Evolutionary conservation across 768 basidiomycete species (phyloP).

Genomic region (Dacryopinax primogenitus): DNA sequence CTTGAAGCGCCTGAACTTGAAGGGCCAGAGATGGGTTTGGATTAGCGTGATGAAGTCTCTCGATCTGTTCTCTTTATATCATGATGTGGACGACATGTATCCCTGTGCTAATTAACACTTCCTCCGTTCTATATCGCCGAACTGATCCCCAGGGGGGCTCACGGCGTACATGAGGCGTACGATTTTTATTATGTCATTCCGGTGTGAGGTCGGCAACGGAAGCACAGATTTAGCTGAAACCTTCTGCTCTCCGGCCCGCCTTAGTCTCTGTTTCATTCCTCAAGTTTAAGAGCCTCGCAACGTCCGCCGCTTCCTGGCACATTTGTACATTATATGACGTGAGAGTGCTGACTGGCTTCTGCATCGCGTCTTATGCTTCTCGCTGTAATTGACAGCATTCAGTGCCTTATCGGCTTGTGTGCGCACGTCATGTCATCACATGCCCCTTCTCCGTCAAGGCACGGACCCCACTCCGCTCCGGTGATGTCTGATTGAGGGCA

Average conservation of each 20-base stretch:
- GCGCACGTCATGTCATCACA: background rate
- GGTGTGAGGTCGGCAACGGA: background rate
- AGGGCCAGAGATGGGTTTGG: background rate
- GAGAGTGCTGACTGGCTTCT: background rate
- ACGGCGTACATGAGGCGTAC: background rate
- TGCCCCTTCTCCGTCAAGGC: background rate
- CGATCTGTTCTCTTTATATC: background rate
- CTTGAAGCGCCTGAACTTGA: background rate
- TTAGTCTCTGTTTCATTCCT: background rate
- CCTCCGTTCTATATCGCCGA: background rate
- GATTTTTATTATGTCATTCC: background rate
- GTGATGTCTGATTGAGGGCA: background rate
- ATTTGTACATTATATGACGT: background rate
- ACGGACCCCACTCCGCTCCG: background rate
- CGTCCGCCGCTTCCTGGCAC: background rate
- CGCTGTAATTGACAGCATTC: background rate
- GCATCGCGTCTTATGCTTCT: background rate
- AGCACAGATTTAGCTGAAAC: background rate
- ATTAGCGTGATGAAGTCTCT: background rate
- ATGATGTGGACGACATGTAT: background rate
- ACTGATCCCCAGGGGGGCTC: background rate
- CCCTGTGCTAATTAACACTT: background rate
- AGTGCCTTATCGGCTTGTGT: background rate
- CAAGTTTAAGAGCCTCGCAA: too few species aligned
- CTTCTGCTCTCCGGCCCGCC: background rate